Base-by-base conservation (phyloP, 129 eudicot genomes). In the Calendula officinalis region DNA sequence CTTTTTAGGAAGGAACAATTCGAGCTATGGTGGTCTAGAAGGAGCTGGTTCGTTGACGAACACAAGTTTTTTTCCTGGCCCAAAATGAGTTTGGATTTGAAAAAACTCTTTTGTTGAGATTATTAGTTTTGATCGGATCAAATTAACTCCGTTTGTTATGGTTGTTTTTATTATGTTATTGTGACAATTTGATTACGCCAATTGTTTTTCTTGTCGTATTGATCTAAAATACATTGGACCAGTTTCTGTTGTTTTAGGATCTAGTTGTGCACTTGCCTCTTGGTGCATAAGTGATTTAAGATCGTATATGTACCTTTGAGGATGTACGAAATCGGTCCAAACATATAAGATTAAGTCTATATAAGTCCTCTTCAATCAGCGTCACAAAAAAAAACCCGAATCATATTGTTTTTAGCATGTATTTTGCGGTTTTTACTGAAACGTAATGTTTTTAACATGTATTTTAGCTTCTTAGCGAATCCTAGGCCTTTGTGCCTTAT, bases 1-100 rank as follows among this genome's bases (percentile, higher is more conserved):
- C 78, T 36, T 71, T 45, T 65, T 78, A 67, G 82, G 91, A 84
- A 65, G 84, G 80, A 66, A 65, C 57, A 30, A 61, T 60, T 76
- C 74, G 64, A 22, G 75, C 63, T 66, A 39, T 27, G 55, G 71
- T 50, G 75, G 77, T 63, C 69, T 77, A 16, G 48, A 76, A 53
- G 79, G 78, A 80, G 82, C 87, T 62, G 45, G 69, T 84, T 72
- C 64, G 69, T 36, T 67, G 70, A 62, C 45, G 75, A 75, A 46
- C 42, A 17, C n/a, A 14, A 51, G 62, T 41, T 71, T 51, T 49
- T 70, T 39, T 58, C 48, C 14, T 1, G 8, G 42, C 75, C 30
- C 68, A 60, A 60, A 27, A 38, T 45, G 54, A 71, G 67, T 61
- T 61, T 71, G 55, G 62, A 62, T 71, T 53, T 73, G 66, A 48